A percentile compares a stretch with the other conserved stretches of the same genome.
These are phyloP conservation scores for Coemansia guatemalensis DNA, from an alignment of 192 early-diverging fungal genomes.

Conservation along the genomic window DNA sequence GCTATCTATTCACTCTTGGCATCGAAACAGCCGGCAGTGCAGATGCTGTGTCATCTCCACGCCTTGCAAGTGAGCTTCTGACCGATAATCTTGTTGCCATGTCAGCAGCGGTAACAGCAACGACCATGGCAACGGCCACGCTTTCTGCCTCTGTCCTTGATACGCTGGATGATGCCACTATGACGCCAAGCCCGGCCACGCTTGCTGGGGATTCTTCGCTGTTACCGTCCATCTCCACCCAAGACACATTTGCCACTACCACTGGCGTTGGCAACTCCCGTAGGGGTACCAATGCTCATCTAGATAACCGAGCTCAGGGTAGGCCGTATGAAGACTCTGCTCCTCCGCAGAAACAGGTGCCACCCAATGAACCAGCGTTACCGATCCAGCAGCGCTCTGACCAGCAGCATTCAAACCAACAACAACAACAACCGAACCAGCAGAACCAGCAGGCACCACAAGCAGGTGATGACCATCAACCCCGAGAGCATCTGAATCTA, in stretches of 20 bases:
- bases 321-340: background rate
- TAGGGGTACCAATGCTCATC: background rate
- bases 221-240: background rate
- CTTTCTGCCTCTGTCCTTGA: background rate
- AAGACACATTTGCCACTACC: slow-evolving; percentile 16
- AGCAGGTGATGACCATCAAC: background rate
- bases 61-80: background rate
- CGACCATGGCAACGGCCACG: background rate
- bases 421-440: no score
- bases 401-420: background rate
- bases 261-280: background rate
- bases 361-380: background rate
- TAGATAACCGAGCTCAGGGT: background rate
- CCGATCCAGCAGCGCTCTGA: background rate
- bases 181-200: background rate
- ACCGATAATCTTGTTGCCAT: background rate
- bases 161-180: background rate
- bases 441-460: background rate
- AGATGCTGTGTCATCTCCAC: background rate
- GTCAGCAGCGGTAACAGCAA: background rate
- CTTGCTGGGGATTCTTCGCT: background rate
- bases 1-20: slow-evolving; percentile 20
- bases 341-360: background rate
- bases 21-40: background rate
- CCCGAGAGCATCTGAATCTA: background rate